Evolutionary conservation across 352 stramenopile species (phyloP).

Genomic region (Phytophthora hybrid): DNA sequence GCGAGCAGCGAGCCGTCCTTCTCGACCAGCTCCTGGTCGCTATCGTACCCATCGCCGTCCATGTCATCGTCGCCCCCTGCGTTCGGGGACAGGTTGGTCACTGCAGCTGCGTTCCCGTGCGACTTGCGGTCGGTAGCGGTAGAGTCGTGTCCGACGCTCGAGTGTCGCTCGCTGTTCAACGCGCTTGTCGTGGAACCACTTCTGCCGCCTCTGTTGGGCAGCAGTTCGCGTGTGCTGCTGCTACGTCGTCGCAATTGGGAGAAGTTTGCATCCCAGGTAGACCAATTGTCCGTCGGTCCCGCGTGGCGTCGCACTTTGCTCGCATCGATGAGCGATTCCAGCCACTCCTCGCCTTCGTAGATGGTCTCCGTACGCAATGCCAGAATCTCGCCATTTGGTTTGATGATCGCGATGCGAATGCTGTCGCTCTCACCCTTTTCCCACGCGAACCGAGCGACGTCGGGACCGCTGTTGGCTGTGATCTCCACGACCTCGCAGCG

Average conservation of each 20-base stretch:
- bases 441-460: conserved; percentile 63
- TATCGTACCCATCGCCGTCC: conserved; percentile 33
- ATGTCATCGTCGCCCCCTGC: conserved; percentile 25
- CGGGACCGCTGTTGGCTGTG: conserved; percentile 51
- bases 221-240: conserved; percentile 38
- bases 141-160: conserved; percentile 21
- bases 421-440: conserved; percentile 59
- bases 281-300: conserved; percentile 24
- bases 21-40: conserved; percentile 38
- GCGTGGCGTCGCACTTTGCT: conserved; percentile 56
- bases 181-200: conserved; percentile 29
- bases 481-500: conserved; percentile 79
- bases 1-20: conserved; percentile 76
- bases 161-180: conserved; percentile 31
- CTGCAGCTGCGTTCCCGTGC: background rate
- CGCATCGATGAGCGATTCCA: conserved; percentile 79
- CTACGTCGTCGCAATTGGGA: conserved; percentile 46
- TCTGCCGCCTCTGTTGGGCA: conserved; percentile 22
- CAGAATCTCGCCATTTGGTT: conserved; percentile 71
- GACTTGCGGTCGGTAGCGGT: conserved; percentile 12
- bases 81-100: conserved; percentile 3
- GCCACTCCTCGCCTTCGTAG: conserved; percentile 84
- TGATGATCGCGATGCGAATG: conserved; percentile 79
- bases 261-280: conserved; percentile 51
- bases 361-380: conserved; percentile 80